Conservation (phyloP, 1,139 yeast genomes). For the Nematodospora anomalae region DNA sequence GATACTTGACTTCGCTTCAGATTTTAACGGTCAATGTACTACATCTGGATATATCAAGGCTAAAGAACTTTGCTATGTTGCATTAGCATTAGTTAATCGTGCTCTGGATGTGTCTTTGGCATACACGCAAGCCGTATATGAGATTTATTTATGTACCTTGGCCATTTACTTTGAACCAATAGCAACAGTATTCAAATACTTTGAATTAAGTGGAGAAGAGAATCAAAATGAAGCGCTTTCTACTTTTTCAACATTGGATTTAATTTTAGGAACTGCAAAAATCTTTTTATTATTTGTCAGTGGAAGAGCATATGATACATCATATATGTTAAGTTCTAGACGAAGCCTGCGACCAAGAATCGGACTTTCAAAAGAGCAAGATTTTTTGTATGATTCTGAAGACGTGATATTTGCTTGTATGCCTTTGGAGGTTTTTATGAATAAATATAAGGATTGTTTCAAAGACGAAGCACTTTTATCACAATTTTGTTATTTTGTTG, state of each 20-base stretch:
- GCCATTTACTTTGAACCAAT: conserved; percentile 49
- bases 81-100: conserved; percentile 37
- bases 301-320: conserved; percentile 11
- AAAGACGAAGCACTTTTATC: conserved; percentile 4
- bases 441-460: conserved; percentile 6
- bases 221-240: conserved; percentile 13
- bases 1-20: conserved; percentile 34
- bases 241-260: conserved; percentile 16
- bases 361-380: conserved; percentile 1
- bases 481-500: conserved; percentile 15
- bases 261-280: conserved; percentile 17
- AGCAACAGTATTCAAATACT: conserved; percentile 34
- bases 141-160: conserved; percentile 42
- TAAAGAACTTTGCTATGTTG: conserved; percentile 32
- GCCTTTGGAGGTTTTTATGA: conserved; percentile 17
- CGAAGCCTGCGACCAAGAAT: conserved; percentile 1
- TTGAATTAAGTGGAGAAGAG: conserved; percentile 19
- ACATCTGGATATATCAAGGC: conserved; percentile 28
- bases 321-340: conserved; percentile 4
- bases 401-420: conserved; percentile 20
- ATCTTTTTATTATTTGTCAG: conserved; percentile 19
- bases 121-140: conserved; percentile 43
- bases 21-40: conserved; percentile 38
- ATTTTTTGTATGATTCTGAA: conserved; percentile 14
- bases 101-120: conserved; percentile 37